Percentiles rank a stretch among this genome's conserved stretches.
Conservation (phyloP, 805 yeast species). For the Danielia oregonensis region DNA sequence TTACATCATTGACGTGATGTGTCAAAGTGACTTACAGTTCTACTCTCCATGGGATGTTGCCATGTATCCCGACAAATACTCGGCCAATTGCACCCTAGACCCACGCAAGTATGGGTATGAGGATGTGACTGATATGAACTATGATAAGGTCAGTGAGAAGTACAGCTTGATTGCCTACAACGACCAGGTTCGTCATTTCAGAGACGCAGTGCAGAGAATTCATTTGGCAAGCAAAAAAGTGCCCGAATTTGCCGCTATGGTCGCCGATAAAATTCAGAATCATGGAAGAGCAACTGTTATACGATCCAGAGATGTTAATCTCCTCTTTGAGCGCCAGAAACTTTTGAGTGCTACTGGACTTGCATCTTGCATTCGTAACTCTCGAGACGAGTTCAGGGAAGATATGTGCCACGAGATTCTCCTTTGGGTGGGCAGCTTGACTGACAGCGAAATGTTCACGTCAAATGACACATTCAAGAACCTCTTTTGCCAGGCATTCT, state of each 20-base stretch:
- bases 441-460: constrained; percentile 50
- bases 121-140: constrained; percentile 29
- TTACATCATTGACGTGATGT: constrained; percentile 58
- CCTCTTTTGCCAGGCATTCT: constrained; percentile 53
- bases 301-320: constrained; percentile 48
- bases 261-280: constrained; percentile 56
- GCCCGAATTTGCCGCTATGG: constrained; percentile 66
- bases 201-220: constrained; percentile 69
- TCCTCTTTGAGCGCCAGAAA: constrained; percentile 52
- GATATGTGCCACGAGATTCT: constrained; percentile 74
- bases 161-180: constrained; percentile 66
- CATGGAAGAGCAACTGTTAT: constrained; percentile 70
- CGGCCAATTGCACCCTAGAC: constrained; percentile 31
- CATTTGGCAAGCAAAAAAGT: constrained; percentile 61
- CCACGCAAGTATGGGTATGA: constrained; percentile 42
- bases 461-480: constrained; percentile 46
- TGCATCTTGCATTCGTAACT: constrained; percentile 60
- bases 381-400: constrained; percentile 71
- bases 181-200: constrained; percentile 71
- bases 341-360: constrained; percentile 60
- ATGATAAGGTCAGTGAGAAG: constrained; percentile 39
- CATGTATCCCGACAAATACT: constrained; percentile 22
- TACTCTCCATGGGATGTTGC: constrained; percentile 23
- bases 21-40: constrained; percentile 43
- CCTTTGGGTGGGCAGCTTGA: constrained; percentile 59